Base-by-base conservation (phyloP, 805 yeast species). In the Schwanniomyces polymorphus region DNA sequence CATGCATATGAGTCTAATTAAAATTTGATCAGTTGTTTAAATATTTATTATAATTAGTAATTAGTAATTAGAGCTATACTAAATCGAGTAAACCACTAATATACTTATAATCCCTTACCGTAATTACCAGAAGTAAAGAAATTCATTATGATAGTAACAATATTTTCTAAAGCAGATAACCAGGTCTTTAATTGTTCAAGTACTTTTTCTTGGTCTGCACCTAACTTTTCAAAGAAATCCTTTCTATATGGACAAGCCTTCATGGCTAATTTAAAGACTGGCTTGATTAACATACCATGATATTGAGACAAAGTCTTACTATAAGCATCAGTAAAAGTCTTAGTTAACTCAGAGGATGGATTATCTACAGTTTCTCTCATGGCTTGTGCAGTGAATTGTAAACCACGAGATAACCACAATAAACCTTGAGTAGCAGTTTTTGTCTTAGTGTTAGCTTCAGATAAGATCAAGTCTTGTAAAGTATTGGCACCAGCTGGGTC, bases 251-350 rank as follows among this genome's bases (percentile, higher is more conserved):
- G 97, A 68, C 96, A 88, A 1, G 96, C 95, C 68, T 87, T 88
- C 97, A 90, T 91, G 42, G 97, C 97, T 64, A 91, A 77, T 71
- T 88, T 88, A 80, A 90, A 90, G 44, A 91, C 82, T 25, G 96
- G 96, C 61, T 85, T 86, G 52, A 90, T 77, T 59, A 90, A 74
- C 79, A 90, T 81, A 45, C 85, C 84, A 72, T 90, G 97, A 70
- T 82, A 85, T 67, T 90, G 83, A 49, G 86, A 78, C 63, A 90
- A 78, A 5, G 97, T 90, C 70, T 85, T 86, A 52, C 76, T 61
- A 73, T 90, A 90, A n/a, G 96, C 87, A 58, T 84, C 86, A 45
- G 91, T 88, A 76, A 90, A 90, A 27, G 95, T 82, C 61, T 76
- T 80, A 46, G 86, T 73, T 63, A 90, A 75, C 70, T 90, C 97